Conservation (phyloP, 208 protist species). For the Trypanosomatidae sp. region DNA sequence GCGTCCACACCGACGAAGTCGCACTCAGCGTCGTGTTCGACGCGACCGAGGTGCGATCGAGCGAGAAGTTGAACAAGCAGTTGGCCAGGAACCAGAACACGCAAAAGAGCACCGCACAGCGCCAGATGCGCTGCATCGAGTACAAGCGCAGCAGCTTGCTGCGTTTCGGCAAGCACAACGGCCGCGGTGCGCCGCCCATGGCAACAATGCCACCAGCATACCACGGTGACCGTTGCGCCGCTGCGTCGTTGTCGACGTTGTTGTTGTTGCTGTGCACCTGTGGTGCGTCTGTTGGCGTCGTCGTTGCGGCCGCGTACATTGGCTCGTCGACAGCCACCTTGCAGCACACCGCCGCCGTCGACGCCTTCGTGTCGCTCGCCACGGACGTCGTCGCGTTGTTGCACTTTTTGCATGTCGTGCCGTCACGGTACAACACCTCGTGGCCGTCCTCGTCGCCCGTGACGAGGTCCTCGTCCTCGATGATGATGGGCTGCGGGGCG, state of each 20-base stretch:
- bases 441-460: conserved; percentile 2
- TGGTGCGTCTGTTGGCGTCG: too few relatives aligned
- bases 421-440: not conserved
- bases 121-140: conserved; percentile 46
- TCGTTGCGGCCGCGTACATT: too few relatives aligned
- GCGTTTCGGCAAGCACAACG: not conserved
- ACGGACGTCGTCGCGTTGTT: not conserved
- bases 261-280: too few relatives aligned
- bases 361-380: not conserved
- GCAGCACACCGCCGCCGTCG: not conserved
- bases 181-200: not conserved
- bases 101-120: conserved; percentile 64
- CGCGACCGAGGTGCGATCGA: conserved; percentile 73
- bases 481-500: conserved; percentile 20
- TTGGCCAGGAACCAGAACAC: conserved; percentile 87
- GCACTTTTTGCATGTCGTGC: not conserved
- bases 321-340: too few relatives aligned
- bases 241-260: too few relatives aligned
- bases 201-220: too few relatives aligned
- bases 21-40: conserved; percentile 84
- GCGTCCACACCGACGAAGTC: conserved; percentile 78
- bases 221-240: too few relatives aligned
- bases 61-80: conserved; percentile 84
- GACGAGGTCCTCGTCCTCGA: conserved; percentile 28
- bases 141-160: conserved; percentile 17